Evolutionary conservation across 2,329 filamentous ascomycete species (phyloP).

Genomic region (Aspergillus flavus): DNA sequence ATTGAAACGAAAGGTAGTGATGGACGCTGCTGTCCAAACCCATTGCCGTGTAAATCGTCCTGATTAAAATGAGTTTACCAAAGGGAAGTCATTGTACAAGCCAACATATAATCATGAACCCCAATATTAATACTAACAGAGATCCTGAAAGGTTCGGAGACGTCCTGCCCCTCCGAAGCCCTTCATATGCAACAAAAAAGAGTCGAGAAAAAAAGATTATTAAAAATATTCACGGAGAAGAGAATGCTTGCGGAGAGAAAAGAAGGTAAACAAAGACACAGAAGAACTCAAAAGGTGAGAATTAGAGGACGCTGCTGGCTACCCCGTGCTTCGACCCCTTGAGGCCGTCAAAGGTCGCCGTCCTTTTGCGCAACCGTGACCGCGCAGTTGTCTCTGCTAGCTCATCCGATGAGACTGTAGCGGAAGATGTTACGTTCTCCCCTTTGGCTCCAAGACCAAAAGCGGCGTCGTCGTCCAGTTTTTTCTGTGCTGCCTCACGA

Average conservation of each 20-base stretch:
- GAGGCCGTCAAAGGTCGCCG: conserved; percentile 35
- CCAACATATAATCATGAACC: conserved; percentile 22
- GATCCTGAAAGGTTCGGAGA: conserved; percentile 27
- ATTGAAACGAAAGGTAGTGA: neutral
- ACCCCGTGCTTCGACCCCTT: conserved; percentile 42
- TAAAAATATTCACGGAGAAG: conserved; percentile 8
- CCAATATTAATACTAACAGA: conserved; percentile 18
- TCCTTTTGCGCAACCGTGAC: conserved; percentile 41
- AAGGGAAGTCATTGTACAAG: conserved; percentile 29
- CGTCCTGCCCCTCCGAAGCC: conserved; percentile 35
- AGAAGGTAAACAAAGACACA: conserved; percentile 1
- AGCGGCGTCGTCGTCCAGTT: conserved; percentile 52
- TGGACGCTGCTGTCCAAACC: conserved; percentile 11
- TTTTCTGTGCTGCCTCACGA: conserved; percentile 58
- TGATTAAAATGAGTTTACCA: conserved; percentile 18
- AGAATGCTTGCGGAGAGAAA: neutral
- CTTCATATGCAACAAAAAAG: conserved; percentile 4
- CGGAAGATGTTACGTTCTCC: conserved; percentile 27
- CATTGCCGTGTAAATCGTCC: conserved; percentile 10
- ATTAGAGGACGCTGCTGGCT: conserved; percentile 44
- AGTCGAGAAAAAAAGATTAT: conserved; percentile 6
- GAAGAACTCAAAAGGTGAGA: conserved; percentile 7
- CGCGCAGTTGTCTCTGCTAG: conserved; percentile 27
- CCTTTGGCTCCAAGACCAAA: conserved; percentile 20
- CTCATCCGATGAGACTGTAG: conserved; percentile 29